Conservation (phyloP, 208 protist genomes). For the Leishmania aethiopica region DNA sequence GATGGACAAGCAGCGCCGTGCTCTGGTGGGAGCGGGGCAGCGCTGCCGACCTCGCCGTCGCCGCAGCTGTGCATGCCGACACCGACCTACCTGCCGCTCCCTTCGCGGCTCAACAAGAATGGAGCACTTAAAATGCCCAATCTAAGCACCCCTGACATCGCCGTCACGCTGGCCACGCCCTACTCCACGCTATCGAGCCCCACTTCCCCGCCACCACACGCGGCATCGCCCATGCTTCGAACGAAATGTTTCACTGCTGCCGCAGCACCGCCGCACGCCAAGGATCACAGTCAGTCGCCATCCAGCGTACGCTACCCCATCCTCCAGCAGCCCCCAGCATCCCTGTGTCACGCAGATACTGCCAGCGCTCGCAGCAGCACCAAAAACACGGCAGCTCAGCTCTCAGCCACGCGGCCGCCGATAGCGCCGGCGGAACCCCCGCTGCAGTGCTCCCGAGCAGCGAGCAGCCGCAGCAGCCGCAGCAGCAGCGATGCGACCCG, state of each 20-base stretch:
- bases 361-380: neutral
- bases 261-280: neutral
- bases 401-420: neutral
- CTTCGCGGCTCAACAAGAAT: neutral
- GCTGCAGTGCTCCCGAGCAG: neutral
- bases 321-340: no score
- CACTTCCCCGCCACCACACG: slow-evolving; percentile 5
- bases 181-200: neutral
- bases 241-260: neutral
- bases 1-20: neutral
- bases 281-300: neutral
- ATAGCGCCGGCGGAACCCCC: neutral
- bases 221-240: neutral
- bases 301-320: neutral
- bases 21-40: neutral
- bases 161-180: neutral
- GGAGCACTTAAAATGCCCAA: neutral
- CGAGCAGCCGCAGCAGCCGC: neutral
- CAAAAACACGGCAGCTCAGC: neutral
- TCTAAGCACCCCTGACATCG: neutral
- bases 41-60: neutral
- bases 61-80: neutral
- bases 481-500: neutral
- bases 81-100: neutral
- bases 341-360: neutral